phyloP scores from a whole-genome alignment of 1,139 yeast species.

The Pichia sp. region DNA sequence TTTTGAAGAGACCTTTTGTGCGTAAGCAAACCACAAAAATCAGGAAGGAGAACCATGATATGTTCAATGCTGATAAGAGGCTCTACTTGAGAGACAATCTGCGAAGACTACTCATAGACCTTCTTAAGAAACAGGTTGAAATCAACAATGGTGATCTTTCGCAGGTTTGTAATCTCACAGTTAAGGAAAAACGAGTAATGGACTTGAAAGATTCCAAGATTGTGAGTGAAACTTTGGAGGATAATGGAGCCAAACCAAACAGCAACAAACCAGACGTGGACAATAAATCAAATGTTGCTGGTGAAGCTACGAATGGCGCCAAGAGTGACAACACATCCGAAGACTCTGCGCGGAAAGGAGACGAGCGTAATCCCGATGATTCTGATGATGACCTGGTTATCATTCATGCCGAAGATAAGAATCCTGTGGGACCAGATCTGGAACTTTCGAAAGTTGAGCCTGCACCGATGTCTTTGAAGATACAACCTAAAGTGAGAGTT shows the following conservation, averaged over 20 bases:
- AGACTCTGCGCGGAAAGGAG: neutral
- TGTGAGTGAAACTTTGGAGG: neutral
- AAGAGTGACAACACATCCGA: neutral
- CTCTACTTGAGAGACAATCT: conserved; percentile 31
- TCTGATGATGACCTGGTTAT: conserved; percentile 14
- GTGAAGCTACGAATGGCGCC: neutral
- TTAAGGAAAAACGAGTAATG: conserved; percentile 1
- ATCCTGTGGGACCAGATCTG: conserved; percentile 1
- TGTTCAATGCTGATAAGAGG: conserved; percentile 32
- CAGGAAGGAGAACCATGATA: conserved; percentile 8
- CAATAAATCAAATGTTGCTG: neutral
- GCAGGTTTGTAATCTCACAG: conserved; percentile 25
- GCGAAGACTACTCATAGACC: conserved; percentile 28
- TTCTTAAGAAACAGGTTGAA: conserved; percentile 34
- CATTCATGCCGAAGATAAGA: conserved; percentile 8
- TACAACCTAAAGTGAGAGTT: neutral
- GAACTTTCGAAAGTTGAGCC: conserved; percentile 1
- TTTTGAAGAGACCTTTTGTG: conserved; percentile 21
- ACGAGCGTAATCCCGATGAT: conserved; percentile 3
- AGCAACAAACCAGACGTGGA: neutral
- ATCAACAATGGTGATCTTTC: conserved; percentile 29
- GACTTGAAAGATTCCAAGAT: neutral
- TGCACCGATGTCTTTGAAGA: neutral
- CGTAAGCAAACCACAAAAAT: conserved; percentile 2
- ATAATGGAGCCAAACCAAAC: neutral